Conservation (phyloP, 805 yeast genomes). For the Ogataea allantospora region DNA sequence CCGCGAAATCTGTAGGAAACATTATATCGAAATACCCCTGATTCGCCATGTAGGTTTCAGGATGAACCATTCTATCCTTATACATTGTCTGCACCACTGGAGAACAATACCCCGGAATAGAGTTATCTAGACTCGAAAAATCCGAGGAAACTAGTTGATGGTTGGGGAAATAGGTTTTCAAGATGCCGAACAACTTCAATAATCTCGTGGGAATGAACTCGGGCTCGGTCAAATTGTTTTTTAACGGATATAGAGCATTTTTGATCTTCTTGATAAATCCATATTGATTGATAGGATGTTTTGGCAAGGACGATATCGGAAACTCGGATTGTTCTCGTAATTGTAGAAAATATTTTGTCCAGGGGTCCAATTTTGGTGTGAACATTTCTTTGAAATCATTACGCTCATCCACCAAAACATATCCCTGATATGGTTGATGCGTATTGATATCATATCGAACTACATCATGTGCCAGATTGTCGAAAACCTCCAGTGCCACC, state of each 20-base stretch:
- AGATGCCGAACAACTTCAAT: constrained; percentile 59
- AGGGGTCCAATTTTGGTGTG: constrained; percentile 57
- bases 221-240: constrained; percentile 64
- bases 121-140: constrained; percentile 51
- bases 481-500: constrained; percentile 79
- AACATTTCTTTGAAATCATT: constrained; percentile 77
- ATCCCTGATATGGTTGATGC: constrained; percentile 71
- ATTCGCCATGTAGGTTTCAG: constrained; percentile 73
- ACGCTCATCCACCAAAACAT: constrained; percentile 66
- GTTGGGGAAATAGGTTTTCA: constrained; percentile 66
- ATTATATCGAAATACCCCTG: constrained; percentile 86
- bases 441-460: constrained; percentile 70
- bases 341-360: constrained; percentile 54
- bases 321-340: constrained; percentile 48
- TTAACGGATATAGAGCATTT: constrained; percentile 59
- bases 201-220: constrained; percentile 83
- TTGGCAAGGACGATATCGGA: constrained; percentile 31
- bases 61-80: constrained; percentile 63
- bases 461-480: constrained; percentile 80
- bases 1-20: constrained; percentile 77
- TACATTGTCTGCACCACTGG: constrained; percentile 82
- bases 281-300: constrained; percentile 64
- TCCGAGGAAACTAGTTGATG: constrained; percentile 76
- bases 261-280: constrained; percentile 39
- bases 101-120: constrained; percentile 57